Percentiles rank a stretch among this genome's conserved stretches.
Conservation (phyloP, 1,284 basidiomycete species). For the Waitea zeae region DNA sequence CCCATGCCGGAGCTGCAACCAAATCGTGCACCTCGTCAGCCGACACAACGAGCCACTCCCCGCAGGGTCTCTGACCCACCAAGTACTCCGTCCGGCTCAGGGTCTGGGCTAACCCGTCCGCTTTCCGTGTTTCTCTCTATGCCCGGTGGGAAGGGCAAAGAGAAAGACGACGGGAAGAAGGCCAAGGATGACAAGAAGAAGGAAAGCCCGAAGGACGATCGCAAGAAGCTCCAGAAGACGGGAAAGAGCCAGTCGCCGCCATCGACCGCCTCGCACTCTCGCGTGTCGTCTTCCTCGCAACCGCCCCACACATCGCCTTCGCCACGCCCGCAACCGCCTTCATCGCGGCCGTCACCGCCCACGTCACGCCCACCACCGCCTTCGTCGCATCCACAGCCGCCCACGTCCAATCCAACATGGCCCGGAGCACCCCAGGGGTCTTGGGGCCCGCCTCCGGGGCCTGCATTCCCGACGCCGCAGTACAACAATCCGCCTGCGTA, state of each 20-base stretch:
- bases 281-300: background rate
- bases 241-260: conserved; percentile 1
- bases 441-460: too few relatives aligned
- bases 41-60: conserved; percentile 2
- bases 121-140: background rate
- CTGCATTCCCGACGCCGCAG: too few relatives aligned
- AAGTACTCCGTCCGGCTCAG: background rate
- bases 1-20: conserved; percentile 67
- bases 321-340: too few relatives aligned
- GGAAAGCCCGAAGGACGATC: conserved; percentile 3
- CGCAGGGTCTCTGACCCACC: background rate
- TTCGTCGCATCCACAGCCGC: too few relatives aligned
- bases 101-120: background rate
- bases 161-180: conserved; percentile 4
- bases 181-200: conserved; percentile 8
- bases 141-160: conserved; percentile 6
- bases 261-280: conserved; percentile 1
- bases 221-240: background rate
- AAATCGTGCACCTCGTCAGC: conserved; percentile 11
- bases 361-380: too few relatives aligned
- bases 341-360: too few relatives aligned
- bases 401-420: too few relatives aligned
- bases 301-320: too few relatives aligned
- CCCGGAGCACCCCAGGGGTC: too few relatives aligned
- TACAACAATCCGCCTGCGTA: too few relatives aligned